These are phyloP conservation scores for Mucor racemosus DNA, from an alignment of 371 early-diverging fungal species.

Conservation along the genomic window DNA sequence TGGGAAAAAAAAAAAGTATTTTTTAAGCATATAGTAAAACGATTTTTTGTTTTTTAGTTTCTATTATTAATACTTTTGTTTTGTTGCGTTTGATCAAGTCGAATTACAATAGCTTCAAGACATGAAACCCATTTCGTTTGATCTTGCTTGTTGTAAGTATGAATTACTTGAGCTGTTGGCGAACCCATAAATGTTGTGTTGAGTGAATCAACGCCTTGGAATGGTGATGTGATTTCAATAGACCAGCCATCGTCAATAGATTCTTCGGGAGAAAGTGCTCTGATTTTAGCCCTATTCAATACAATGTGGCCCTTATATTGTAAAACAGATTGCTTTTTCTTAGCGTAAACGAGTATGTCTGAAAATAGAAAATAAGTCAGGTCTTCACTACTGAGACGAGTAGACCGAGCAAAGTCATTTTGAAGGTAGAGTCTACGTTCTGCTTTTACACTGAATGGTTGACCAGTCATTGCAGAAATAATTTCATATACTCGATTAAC, in stretches of 20 bases:
- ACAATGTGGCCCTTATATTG: conserved; percentile 49
- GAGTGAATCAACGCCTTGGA: conserved; percentile 46
- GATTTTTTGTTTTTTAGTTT: background rate
- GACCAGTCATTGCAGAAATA: conserved; percentile 35
- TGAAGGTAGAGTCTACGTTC: conserved; percentile 32
- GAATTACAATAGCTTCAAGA: conserved; percentile 15
- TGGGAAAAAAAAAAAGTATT: background rate
- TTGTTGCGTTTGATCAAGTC: conserved; percentile 6
- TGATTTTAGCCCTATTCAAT: conserved; percentile 38
- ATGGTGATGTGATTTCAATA: conserved; percentile 42
- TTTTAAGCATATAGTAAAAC: conserved; percentile 1
- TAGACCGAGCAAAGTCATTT: conserved; percentile 17
- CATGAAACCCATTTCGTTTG: conserved; percentile 36
- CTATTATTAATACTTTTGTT: background rate
- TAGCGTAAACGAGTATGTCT: conserved; percentile 45
- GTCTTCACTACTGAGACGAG: conserved; percentile 32
- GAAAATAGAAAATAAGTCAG: conserved; percentile 45
- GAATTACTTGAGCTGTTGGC: conserved; percentile 36
- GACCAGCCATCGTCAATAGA: conserved; percentile 32
- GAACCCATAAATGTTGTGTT: conserved; percentile 43
- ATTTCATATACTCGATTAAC: conserved; percentile 47
- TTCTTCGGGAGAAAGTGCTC: conserved; percentile 31
- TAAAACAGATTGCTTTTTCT: conserved; percentile 32
- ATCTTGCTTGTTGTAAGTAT: conserved; percentile 26
- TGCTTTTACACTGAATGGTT: conserved; percentile 41